Percentiles rank a stretch among this genome's conserved stretches.
Evolutionary conservation across 306 rosid species (phyloP).

Genomic region (Oxytropis ochrocephala): DNA sequence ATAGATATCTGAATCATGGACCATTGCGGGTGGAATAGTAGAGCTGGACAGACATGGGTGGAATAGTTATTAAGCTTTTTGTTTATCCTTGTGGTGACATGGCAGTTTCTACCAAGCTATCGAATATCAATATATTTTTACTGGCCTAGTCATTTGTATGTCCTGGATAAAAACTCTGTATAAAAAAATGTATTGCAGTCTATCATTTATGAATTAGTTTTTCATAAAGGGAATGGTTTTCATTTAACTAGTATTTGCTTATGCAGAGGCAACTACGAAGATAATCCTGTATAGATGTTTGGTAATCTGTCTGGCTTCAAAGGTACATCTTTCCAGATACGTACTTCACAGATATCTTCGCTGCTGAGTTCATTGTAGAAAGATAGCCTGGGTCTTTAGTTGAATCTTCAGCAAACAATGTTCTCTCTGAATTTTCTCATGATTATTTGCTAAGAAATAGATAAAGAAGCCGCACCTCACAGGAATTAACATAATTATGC

Average conservation of each 20-base stretch:
- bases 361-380: conserved; percentile 7
- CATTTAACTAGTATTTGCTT: conserved; percentile 8
- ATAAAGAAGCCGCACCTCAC: neutral
- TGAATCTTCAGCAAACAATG: conserved; percentile 9
- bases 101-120: neutral
- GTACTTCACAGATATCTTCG: neutral
- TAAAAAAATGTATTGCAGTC: neutral
- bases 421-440: neutral
- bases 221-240: neutral
- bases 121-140: neutral
- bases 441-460: neutral
- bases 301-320: conserved; percentile 9
- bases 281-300: conserved; percentile 12
- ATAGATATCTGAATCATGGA: no score
- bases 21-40: no score
- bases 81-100: neutral
- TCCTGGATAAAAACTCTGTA: neutral
- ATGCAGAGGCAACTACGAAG: conserved; percentile 69
- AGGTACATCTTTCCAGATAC: conserved; percentile 13
- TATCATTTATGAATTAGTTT: neutral
- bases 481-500: neutral
- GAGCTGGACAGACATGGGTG: no score
- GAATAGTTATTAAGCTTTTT: neutral
- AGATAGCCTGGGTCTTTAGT: conserved; percentile 4
- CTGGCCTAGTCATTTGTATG: neutral